Conservation (phyloP, 805 yeast species). For the Saturnispora serradocipensis region DNA sequence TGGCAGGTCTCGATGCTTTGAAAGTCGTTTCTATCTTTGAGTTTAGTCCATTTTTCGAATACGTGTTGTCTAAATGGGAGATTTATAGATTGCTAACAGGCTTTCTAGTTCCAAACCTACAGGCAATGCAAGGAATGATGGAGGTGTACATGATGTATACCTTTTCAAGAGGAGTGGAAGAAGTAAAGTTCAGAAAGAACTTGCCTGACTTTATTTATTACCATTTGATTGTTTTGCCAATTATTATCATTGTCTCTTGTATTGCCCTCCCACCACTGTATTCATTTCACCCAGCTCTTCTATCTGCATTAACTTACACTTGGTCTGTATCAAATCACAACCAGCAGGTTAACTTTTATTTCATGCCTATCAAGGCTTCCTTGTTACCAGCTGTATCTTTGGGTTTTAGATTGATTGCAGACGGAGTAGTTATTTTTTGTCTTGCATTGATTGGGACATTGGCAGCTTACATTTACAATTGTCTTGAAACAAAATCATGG, state of each 20-base stretch:
- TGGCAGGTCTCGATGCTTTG: slow-evolving; percentile 33
- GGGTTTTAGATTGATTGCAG: slow-evolving; percentile 36
- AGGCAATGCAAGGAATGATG: slow-evolving; percentile 37
- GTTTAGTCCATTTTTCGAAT: slow-evolving; percentile 26
- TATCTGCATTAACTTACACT: slow-evolving; percentile 48
- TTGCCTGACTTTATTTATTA: slow-evolving; percentile 52
- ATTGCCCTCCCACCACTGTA: slow-evolving; percentile 22
- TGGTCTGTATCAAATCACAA: slow-evolving; percentile 54
- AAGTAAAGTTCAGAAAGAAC: slow-evolving; percentile 36
- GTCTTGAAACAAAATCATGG: slow-evolving; percentile 49
- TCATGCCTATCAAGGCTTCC: slow-evolving; percentile 47
- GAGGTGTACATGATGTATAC: slow-evolving; percentile 50
- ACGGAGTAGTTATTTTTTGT: slow-evolving; percentile 33
- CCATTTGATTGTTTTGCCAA: slow-evolving; percentile 38
- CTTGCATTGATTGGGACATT: slow-evolving; percentile 41
- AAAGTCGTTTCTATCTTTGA: slow-evolving; percentile 19
- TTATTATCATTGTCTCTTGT: slow-evolving; percentile 31
- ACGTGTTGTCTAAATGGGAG: slow-evolving; percentile 28
- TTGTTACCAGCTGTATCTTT: slow-evolving; percentile 38
- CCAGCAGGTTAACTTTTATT: slow-evolving; percentile 42
- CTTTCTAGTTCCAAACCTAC: slow-evolving; percentile 36
- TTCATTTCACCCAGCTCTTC: slow-evolving; percentile 31
- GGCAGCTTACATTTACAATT: slow-evolving; percentile 52
- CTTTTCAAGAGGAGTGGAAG: slow-evolving; percentile 49
- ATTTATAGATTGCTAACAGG: slow-evolving; percentile 41